Base-by-base conservation (phyloP, 139 green algal genomes). In the Chlorella sp. region DNA sequence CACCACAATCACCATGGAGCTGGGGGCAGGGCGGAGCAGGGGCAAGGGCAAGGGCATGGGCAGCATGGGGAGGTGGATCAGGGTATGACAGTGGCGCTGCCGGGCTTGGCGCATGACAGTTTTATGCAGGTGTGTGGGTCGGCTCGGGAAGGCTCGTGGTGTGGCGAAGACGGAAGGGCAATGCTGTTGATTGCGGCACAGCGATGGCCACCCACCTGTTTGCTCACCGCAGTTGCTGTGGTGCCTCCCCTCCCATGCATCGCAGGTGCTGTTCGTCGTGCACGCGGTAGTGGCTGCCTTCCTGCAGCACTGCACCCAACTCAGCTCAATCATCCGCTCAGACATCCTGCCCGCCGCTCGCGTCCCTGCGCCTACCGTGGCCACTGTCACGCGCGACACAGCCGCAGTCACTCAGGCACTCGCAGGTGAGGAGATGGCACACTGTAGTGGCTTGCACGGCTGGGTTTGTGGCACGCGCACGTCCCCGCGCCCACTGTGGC, bases 101-200 rank as follows among this genome's bases (percentile, higher is more conserved):
- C 74, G 62, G 76, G 49, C 24, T 76, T 92, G 67, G 66, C 70
- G 4, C 80, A 85, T 26, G 62, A 78, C 6, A 78, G 74, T 29
- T 91, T 91, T 75, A 77, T 88, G 77, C 80, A 80, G 80, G 67
- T 92, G 71, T 29, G 64, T 10, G 24, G 55, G 42, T n/a, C n/a
- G n/a, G n/a, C n/a, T n/a, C n/a, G n/a, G n/a, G n/a, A n/a, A n/a
- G n/a, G n/a, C n/a, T n/a, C n/a, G n/a, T n/a, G n/a, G n/a, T n/a
- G n/a, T n/a, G n/a, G n/a, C n/a, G n/a, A n/a, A n/a, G n/a, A n/a
- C n/a, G n/a, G n/a, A n/a, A n/a, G n/a, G n/a, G n/a, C n/a, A n/a
- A n/a, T n/a, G n/a, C n/a, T n/a, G n/a, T n/a, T n/a, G n/a, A n/a
- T n/a, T n/a, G n/a, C n/a, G n/a, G n/a, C n/a, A n/a, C n/a, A n/a